Evolutionary conservation across 2,329 filamentous ascomycete genomes (phyloP).

Genomic region (Calonectria hawksworthii): DNA sequence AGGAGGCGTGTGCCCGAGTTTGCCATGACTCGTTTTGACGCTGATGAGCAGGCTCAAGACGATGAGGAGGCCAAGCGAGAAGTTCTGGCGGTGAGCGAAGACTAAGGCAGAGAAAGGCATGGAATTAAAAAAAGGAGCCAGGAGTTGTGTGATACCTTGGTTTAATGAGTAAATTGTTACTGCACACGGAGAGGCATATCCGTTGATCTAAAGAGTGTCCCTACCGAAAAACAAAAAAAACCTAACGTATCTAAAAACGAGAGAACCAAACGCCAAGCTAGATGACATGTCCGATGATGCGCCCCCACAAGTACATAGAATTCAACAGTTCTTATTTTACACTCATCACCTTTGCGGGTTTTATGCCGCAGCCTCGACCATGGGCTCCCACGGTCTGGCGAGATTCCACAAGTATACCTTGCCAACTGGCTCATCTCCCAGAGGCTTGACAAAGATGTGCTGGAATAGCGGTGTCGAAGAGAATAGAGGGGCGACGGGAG

Average conservation of each 20-base stretch:
- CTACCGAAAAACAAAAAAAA: slow-evolving; percentile 12
- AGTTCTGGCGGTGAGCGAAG: slow-evolving; percentile 42
- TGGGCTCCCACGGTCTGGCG: slow-evolving; percentile 58
- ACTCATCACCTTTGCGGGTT: not conserved
- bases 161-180: slow-evolving; percentile 44
- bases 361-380: slow-evolving; percentile 56
- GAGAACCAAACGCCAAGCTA: slow-evolving; percentile 32
- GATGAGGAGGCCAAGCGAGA: slow-evolving; percentile 41
- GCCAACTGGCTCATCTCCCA: slow-evolving; percentile 49
- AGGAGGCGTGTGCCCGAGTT: slow-evolving; percentile 64
- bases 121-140: slow-evolving; percentile 41
- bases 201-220: slow-evolving; percentile 32
- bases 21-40: slow-evolving; percentile 68
- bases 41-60: slow-evolving; percentile 54
- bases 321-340: not conserved
- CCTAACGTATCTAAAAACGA: slow-evolving; percentile 25
- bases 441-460: slow-evolving; percentile 54
- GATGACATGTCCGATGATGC: slow-evolving; percentile 10
- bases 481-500: slow-evolving; percentile 46
- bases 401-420: slow-evolving; percentile 59
- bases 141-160: slow-evolving; percentile 50
- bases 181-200: slow-evolving; percentile 32
- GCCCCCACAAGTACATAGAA: not conserved
- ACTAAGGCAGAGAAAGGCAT: slow-evolving; percentile 36
- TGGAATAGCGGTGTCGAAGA: slow-evolving; percentile 48